These are phyloP conservation scores for Sporothrix sp. DNA, from an alignment of 2,329 filamentous ascomycete genomes.

Conservation along the genomic window DNA sequence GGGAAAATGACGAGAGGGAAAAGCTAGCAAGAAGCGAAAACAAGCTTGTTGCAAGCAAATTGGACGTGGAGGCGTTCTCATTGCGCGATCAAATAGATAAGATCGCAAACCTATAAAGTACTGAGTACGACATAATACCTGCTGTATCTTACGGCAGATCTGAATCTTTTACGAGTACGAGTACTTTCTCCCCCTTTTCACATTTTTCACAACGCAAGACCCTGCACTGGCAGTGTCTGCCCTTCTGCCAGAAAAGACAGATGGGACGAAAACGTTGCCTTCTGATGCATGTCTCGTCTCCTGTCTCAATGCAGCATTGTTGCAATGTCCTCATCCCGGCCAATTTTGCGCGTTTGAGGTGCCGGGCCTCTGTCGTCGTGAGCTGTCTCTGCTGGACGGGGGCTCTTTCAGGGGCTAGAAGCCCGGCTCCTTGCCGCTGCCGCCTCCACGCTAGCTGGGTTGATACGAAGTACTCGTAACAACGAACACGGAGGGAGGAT, in stretches of 20 bases:
- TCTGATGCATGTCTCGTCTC: neutral
- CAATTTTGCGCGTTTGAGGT: slow-evolving; percentile 2
- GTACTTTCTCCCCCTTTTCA: too few relatives aligned
- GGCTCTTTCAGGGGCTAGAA: slow-evolving; percentile 5
- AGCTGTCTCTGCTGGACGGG: neutral
- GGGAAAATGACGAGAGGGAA: neutral
- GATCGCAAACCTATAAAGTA: too few relatives aligned
- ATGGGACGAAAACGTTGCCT: too few relatives aligned
- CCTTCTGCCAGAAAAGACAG: too few relatives aligned
- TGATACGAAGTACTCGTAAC: neutral
- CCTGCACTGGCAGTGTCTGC: too few relatives aligned
- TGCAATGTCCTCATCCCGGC: slow-evolving; percentile 3
- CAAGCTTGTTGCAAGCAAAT: too few relatives aligned
- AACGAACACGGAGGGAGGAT: neutral
- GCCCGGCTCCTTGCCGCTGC: slow-evolving; percentile 5
- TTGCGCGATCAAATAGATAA: too few relatives aligned
- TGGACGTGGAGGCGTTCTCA: too few relatives aligned
- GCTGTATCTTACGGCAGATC: too few relatives aligned
- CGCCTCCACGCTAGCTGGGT: slow-evolving; percentile 1
- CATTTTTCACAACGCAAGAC: too few relatives aligned
- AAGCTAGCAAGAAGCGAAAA: neutral
- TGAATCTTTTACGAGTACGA: too few relatives aligned
- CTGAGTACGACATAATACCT: too few relatives aligned
- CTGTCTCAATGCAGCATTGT: neutral
- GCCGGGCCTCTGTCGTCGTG: neutral